Evolutionary conservation across 2,329 filamentous ascomycete genomes (phyloP).

Genomic region (Cladophialophora chaetospira): DNA sequence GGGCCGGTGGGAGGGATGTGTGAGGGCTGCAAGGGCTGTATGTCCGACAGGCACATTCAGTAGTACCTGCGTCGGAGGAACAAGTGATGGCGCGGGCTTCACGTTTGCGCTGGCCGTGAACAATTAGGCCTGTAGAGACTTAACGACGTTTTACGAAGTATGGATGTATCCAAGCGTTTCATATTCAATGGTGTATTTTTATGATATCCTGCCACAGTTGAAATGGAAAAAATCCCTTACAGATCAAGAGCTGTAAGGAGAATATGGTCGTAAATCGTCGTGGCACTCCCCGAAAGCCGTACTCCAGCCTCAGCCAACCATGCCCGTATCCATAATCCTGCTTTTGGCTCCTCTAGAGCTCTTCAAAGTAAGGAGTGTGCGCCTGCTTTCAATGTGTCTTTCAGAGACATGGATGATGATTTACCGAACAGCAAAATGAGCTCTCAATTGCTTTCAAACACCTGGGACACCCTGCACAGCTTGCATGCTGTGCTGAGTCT

Average conservation of each 20-base stretch:
- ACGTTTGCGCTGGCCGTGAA: conserved; percentile 20
- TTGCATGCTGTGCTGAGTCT: background rate
- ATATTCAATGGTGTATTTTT: background rate
- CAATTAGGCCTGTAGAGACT: background rate
- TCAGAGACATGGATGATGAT: background rate
- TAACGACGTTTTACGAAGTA: background rate
- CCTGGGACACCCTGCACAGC: background rate
- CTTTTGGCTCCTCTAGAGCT: background rate
- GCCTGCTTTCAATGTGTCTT: background rate
- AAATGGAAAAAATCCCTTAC: background rate
- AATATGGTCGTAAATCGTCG: background rate
- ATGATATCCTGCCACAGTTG: background rate
- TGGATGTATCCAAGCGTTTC: background rate
- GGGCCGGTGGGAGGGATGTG: conserved; percentile 56
- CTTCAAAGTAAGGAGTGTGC: background rate
- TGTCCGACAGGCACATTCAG: conserved; percentile 52
- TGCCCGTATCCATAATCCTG: background rate
- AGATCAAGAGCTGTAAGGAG: background rate
- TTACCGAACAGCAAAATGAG: background rate
- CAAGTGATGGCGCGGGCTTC: conserved; percentile 42
- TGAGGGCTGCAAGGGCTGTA: conserved; percentile 54
- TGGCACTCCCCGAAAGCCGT: background rate
- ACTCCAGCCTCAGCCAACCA: background rate
- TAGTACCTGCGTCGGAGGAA: conserved; percentile 53
- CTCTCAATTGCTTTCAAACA: background rate